A percentile compares a stretch with the other conserved stretches of the same genome.
Evolutionary conservation across 2,329 filamentous ascomycete genomes (phyloP).

Genomic region (Aspergillus vadensis): DNA sequence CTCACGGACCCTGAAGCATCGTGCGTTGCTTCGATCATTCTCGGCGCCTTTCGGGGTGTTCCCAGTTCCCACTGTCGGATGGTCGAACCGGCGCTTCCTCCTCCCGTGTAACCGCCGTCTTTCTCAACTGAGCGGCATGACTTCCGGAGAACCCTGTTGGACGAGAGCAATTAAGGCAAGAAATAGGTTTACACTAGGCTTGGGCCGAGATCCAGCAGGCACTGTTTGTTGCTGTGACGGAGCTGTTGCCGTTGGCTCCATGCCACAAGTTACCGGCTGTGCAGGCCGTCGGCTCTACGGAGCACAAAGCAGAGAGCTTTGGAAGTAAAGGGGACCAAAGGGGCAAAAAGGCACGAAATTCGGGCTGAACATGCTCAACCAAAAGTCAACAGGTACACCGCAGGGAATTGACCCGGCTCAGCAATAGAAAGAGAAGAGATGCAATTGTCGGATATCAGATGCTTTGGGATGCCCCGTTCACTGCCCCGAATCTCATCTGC

Average conservation of each 20-base stretch:
- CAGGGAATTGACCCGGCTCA: not conserved
- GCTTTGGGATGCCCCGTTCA: conserved; percentile 9
- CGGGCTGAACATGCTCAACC: not conserved
- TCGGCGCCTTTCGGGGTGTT: conserved; percentile 19
- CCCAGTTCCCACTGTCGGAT: conserved; percentile 21
- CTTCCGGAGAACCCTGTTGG: conserved; percentile 35
- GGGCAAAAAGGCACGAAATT: not conserved
- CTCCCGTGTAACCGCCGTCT: conserved; percentile 27
- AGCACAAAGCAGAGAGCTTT: not conserved
- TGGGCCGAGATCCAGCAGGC: conserved; percentile 16
- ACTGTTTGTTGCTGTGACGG: conserved; percentile 20
- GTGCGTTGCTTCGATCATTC: not conserved
- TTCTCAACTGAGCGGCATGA: conserved; percentile 33
- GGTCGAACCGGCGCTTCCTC: conserved; percentile 28
- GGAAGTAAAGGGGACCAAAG: too few relatives aligned
- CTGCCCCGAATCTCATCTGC: conserved; percentile 8
- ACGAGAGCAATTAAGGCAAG: conserved; percentile 15
- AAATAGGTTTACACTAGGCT: conserved; percentile 5
- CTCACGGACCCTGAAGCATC: conserved; percentile 12
- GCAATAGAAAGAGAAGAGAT: not conserved
- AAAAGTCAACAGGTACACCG: not conserved
- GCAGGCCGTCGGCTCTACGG: not conserved
- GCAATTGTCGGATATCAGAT: not conserved
- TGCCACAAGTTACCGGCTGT: not conserved
- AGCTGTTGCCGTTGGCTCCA: not conserved